Conservation (phyloP, 768 basidiomycete genomes). For the Pleurotus sapidus region DNA sequence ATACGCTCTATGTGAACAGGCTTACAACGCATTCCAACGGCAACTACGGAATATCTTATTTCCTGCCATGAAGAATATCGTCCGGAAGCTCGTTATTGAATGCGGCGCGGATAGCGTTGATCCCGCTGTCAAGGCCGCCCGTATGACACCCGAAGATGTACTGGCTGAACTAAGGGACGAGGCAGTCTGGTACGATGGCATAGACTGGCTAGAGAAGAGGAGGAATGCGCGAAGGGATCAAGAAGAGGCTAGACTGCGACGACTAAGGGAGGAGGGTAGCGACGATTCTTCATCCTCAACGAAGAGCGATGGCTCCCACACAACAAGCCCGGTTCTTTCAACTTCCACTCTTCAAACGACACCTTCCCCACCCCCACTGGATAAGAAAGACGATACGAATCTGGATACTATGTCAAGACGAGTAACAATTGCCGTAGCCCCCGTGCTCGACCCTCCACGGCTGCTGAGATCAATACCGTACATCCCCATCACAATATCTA, state of each 20-base stretch:
- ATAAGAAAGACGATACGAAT: constrained; percentile 27
- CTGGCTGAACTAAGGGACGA: constrained; percentile 54
- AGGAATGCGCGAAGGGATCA: constrained; percentile 30
- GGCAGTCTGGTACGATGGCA: constrained; percentile 69
- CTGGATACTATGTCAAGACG: constrained; percentile 12
- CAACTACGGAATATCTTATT: constrained; percentile 59
- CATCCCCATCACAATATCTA: constrained; percentile 53
- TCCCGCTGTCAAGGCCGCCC: constrained; percentile 51
- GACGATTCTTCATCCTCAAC: constrained; percentile 39
- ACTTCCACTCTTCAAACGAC: constrained; percentile 78
- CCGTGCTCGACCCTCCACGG: constrained; percentile 58
- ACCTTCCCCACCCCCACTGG: constrained; percentile 64
- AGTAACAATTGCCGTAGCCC: constrained; percentile 44
- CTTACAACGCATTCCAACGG: constrained; percentile 54
- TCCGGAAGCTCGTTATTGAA: constrained; percentile 63
- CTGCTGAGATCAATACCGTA: constrained; percentile 68
- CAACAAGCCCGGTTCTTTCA: constrained; percentile 71
- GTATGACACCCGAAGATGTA: constrained; percentile 63
- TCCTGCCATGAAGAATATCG: constrained; percentile 68
- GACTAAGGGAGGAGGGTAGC: constrained; percentile 34
- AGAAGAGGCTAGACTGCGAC: constrained; percentile 22
- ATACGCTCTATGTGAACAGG: constrained; percentile 59
- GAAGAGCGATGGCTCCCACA: constrained; percentile 47
- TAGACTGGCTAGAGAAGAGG: constrained; percentile 61
- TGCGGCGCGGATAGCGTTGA: constrained; percentile 40